Base-by-base conservation (phyloP, 2,329 filamentous ascomycete genomes). In the Amesomyces nigricolor region DNA sequence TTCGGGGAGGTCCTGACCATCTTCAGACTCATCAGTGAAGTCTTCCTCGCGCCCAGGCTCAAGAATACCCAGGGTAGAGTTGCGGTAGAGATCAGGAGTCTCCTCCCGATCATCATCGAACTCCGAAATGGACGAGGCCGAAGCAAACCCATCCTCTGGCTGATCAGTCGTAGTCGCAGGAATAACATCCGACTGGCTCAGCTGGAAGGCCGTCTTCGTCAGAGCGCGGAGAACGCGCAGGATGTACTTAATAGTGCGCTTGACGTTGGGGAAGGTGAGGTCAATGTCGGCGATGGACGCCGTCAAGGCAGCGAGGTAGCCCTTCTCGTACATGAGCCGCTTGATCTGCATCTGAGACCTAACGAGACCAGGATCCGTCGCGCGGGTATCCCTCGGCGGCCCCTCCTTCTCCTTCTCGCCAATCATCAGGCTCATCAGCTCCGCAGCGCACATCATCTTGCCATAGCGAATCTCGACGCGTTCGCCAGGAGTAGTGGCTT, bases 251-350 rank as follows among this genome's bases (percentile, higher is more conserved):
- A 99, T 90, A 13, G 91, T 91, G 46, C 91, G 85, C 75, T 95
- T 96, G 14, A 95, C 89, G 26, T 89, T 87, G 0, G 92, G 91
- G 71, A 95, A 96, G 63, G 95, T 95, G 58, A 99, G 81, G 68
- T 96, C 94, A 57, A 99, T 87, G 65, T 99, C 95, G 16, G 94
- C 90, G 64, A 99, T 91, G 1, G 95, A 95, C 11, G 86, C 83
- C 2, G 94, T 97, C 57, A 99, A 74, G 47, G 92, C 88, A 22
- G 88, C 82, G 58, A 97, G 86, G 68, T 94, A 96, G 54, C 95
- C 91, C 74, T 97, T 99, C 73, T 99, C 94, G 65, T 95, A 97
- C 94, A 99, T 99, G 58, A 96, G 84, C 62, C 91, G 89, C 35
- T 89, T 87, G 63, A 99, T 81, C 66, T 96, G 91, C 64, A 87